Conservation (phyloP, 208 protist species). For the Trypanosoma mega region DNA sequence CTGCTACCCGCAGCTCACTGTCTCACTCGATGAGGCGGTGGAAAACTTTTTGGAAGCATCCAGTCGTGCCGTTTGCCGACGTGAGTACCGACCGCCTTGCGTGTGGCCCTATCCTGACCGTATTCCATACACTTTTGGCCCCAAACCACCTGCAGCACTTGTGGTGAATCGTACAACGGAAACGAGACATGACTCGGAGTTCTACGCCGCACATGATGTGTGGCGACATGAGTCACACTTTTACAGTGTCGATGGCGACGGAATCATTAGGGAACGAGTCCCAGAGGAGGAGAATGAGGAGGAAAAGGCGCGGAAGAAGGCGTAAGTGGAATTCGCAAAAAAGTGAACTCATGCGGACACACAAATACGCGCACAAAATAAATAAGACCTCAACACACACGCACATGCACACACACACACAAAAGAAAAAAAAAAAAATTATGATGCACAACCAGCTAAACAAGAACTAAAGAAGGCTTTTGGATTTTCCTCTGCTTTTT, state of each 20-base stretch:
- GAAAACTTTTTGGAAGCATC: slow-evolving; percentile 27
- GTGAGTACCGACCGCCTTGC: slow-evolving; percentile 32
- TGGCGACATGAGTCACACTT: slow-evolving; percentile 18
- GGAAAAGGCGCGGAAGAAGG: too few species aligned
- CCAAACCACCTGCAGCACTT: slow-evolving; percentile 12
- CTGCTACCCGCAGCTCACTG: slow-evolving; percentile 17
- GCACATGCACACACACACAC: neutral
- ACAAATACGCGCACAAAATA: too few species aligned
- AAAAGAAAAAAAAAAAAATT: neutral
- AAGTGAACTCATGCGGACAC: too few species aligned
- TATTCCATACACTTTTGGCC: slow-evolving; percentile 40
- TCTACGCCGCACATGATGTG: slow-evolving; percentile 28
- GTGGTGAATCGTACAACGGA: slow-evolving; percentile 29
- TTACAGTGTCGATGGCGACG: slow-evolving; percentile 25
- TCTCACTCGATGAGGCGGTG: neutral
- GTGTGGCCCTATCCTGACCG: slow-evolving; percentile 41
- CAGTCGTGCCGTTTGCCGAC: slow-evolving; percentile 26
- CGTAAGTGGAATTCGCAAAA: too few species aligned
- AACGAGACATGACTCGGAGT: slow-evolving; percentile 20
- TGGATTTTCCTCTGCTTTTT: too few species aligned
- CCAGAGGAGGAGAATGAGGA: neutral
- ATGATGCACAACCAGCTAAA: neutral
- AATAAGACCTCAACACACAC: neutral
- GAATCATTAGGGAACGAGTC: slow-evolving; percentile 12
- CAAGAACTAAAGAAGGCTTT: neutral